These are phyloP conservation scores for Ophiobolus disseminans DNA, from an alignment of 2,329 filamentous ascomycete genomes.

Conservation along the genomic window DNA sequence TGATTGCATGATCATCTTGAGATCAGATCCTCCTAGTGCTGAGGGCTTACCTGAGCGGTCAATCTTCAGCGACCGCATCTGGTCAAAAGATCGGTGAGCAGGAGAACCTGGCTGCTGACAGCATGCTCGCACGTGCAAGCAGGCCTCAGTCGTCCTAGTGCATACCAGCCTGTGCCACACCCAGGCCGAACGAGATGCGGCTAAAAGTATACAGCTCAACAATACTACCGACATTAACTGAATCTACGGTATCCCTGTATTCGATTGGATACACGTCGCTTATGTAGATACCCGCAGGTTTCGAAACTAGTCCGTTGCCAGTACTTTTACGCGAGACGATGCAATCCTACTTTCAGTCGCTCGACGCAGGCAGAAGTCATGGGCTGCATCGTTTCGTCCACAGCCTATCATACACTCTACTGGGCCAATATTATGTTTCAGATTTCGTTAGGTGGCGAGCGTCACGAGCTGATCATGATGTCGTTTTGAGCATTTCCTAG, in stretches of 20 bases:
- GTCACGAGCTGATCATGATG: too few species aligned
- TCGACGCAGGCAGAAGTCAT: constrained; percentile 4
- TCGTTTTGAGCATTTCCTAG: too few species aligned
- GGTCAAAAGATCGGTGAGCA: constrained; percentile 15
- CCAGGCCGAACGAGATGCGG: constrained; percentile 9
- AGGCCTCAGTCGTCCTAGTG: constrained; percentile 8
- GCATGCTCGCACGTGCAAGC: constrained; percentile 14
- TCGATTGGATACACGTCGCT: constrained; percentile 1
- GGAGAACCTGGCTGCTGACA: constrained; percentile 17
- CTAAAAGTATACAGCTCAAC: constrained; percentile 26
- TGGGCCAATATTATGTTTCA: not conserved
- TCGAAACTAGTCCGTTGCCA: constrained; percentile 13
- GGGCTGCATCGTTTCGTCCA: not conserved
- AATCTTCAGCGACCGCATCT: not conserved
- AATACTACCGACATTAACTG: constrained; percentile 9
- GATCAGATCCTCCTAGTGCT: constrained; percentile 7
- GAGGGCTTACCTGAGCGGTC: constrained; percentile 3
- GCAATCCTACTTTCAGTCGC: not conserved
- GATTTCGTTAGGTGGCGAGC: not conserved
- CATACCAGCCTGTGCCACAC: constrained; percentile 1
- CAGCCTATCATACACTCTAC: not conserved
- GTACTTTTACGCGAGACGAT: not conserved
- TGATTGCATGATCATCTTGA: constrained; percentile 1
- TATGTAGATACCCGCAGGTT: constrained; percentile 13
- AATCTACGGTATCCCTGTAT: not conserved